These are phyloP conservation scores for Glomus cerebriforme DNA, from an alignment of 192 early-diverging fungal species.

Conservation along the genomic window DNA sequence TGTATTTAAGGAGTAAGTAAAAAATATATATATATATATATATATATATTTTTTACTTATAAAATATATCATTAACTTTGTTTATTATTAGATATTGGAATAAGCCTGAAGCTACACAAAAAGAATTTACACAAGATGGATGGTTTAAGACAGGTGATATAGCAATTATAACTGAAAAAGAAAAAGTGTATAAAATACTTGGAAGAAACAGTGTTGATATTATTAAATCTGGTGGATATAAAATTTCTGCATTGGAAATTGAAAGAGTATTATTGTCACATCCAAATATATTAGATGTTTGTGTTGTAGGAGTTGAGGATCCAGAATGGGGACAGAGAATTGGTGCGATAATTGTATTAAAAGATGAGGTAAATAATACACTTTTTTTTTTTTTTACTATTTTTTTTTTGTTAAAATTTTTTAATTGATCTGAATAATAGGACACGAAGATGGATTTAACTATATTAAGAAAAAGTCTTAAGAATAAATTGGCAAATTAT, in stretches of 20 bases:
- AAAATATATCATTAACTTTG: not conserved
- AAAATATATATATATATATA: not conserved
- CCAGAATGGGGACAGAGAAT: slow-evolving; percentile 79
- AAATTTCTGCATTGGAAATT: slow-evolving; percentile 81
- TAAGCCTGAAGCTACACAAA: slow-evolving; percentile 67
- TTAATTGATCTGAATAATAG: not conserved
- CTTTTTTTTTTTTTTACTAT: not conserved
- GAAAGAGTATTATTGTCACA: slow-evolving; percentile 76
- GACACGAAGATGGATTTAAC: not conserved
- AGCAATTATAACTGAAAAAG: slow-evolving; percentile 50
- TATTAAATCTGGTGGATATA: slow-evolving; percentile 88
- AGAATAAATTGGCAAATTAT: slow-evolving; percentile 65
- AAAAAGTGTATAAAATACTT: slow-evolving; percentile 71
- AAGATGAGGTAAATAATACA: slow-evolving; percentile 26
- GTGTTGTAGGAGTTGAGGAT: slow-evolving; percentile 72
- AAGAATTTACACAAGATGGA: slow-evolving; percentile 70
- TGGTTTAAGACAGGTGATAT: slow-evolving; percentile 88
- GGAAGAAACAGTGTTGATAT: slow-evolving; percentile 84
- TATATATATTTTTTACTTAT: not conserved
- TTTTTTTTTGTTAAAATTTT: not conserved
- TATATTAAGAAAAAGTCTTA: slow-evolving; percentile 12
- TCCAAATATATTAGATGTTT: slow-evolving; percentile 64
- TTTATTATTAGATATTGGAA: slow-evolving; percentile 62
- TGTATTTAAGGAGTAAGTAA: slow-evolving; percentile 68
- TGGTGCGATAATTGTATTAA: slow-evolving; percentile 65